Percentiles rank a stretch among this genome's conserved stretches.
phyloP scores from a whole-genome alignment of 2,329 filamentous ascomycete species.

The Verticillium nonalfalfae region DNA sequence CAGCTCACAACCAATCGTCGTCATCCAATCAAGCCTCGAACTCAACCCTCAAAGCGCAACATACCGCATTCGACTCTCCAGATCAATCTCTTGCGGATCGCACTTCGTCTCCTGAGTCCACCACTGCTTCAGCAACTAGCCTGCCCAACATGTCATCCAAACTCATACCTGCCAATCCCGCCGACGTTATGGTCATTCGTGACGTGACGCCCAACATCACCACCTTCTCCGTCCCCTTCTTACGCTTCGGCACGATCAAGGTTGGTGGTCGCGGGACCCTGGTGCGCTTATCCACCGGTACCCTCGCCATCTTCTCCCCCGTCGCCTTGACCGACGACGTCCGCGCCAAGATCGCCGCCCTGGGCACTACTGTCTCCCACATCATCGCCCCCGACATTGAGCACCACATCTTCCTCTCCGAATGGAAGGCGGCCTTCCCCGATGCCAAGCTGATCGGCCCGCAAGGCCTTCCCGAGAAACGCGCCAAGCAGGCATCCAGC shows the following conservation, averaged over 20 bases:
- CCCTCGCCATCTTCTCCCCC: constrained; percentile 86
- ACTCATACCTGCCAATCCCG: constrained; percentile 64
- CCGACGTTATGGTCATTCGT: constrained; percentile 84
- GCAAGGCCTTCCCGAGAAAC: constrained; percentile 78
- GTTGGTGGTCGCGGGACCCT: constrained; percentile 85
- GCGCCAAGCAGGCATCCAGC: constrained; percentile 42
- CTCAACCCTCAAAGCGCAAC: not conserved
- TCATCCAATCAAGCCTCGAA: constrained; percentile 1
- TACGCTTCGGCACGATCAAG: constrained; percentile 70
- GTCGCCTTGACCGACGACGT: constrained; percentile 76
- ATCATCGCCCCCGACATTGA: constrained; percentile 84
- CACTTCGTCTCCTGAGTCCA: not conserved
- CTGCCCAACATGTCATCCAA: constrained; percentile 49
- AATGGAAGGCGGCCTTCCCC: constrained; percentile 78
- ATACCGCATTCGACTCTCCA: constrained; percentile 3
- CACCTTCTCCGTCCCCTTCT: constrained; percentile 78
- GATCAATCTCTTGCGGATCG: constrained; percentile 1
- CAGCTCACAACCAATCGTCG: constrained; percentile 1
- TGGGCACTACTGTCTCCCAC: constrained; percentile 71
- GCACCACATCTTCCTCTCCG: constrained; percentile 88
- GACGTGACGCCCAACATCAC: constrained; percentile 72
- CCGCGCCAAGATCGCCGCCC: constrained; percentile 52
- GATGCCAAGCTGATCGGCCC: constrained; percentile 74
- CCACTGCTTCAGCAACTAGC: not conserved
- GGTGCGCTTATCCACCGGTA: constrained; percentile 60